Evolutionary conservation across 78 protist genomes (phyloP).

Genomic region (Bodo saltans): DNA sequence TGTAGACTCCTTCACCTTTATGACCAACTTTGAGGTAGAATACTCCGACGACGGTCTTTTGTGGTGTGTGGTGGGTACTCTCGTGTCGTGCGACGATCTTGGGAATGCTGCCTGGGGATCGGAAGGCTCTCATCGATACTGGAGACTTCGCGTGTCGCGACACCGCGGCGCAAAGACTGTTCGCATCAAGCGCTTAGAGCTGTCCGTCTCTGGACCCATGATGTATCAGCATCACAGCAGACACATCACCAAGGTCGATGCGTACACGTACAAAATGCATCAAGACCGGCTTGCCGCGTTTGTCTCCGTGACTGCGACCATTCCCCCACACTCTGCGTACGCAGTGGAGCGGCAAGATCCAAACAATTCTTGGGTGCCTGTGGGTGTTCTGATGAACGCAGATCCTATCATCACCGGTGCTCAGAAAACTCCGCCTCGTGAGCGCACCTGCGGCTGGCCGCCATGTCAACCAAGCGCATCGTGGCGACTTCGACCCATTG

Average conservation of each 20-base stretch:
- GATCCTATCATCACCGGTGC: no score
- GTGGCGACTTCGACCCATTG: no score
- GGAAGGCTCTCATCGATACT: not conserved
- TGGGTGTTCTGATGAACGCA: not conserved
- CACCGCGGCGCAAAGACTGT: not conserved
- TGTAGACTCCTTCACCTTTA: not conserved
- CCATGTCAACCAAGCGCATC: no score
- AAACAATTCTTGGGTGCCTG: not conserved
- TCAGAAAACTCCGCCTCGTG: no score
- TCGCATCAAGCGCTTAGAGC: not conserved
- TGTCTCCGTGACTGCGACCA: not conserved
- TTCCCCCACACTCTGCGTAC: not conserved
- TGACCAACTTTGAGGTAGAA: not conserved
- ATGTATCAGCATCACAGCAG: not conserved
- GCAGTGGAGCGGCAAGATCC: not conserved
- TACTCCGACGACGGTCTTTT: not conserved
- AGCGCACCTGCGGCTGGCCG: no score
- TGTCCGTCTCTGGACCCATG: not conserved
- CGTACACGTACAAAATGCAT: no score
- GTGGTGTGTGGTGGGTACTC: not conserved
- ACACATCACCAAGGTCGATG: no score
- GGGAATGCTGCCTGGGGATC: not conserved
- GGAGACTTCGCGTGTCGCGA: not conserved
- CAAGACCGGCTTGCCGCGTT: no score
- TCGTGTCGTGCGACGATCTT: not conserved